phyloP scores from a whole-genome alignment of 2,329 filamentous ascomycete species.

The Scedosporium boydii region DNA sequence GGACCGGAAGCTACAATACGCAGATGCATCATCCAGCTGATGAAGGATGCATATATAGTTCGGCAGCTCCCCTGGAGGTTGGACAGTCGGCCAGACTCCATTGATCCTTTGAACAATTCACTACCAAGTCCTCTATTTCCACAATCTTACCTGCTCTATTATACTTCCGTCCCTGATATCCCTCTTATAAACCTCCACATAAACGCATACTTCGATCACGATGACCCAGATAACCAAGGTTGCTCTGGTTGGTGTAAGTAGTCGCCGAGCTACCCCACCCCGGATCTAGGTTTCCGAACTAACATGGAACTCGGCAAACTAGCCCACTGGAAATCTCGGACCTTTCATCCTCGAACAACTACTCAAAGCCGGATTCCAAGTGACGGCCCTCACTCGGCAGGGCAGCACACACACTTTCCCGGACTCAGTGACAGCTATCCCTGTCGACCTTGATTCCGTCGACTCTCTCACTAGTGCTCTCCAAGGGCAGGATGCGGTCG shows the following conservation, averaged over 20 bases:
- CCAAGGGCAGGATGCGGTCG: conserved; percentile 45
- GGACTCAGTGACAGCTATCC: conserved; percentile 23
- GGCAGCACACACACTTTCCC: conserved; percentile 26
- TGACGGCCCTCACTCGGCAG: conserved; percentile 45
- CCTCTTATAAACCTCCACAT: background rate
- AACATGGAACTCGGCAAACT: background rate
- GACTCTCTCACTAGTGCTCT: conserved; percentile 41
- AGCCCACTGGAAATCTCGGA: conserved; percentile 29
- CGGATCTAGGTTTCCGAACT: background rate
- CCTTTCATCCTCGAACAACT: conserved; percentile 26
- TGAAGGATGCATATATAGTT: background rate
- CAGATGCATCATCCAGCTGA: background rate
- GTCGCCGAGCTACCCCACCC: background rate
- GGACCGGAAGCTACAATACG: too few species aligned
- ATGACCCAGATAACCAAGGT: conserved; percentile 24
- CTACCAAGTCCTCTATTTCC: background rate
- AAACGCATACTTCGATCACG: background rate
- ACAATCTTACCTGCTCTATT: background rate
- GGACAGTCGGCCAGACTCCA: background rate
- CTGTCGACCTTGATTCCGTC: conserved; percentile 30
- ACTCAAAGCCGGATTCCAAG: conserved; percentile 30
- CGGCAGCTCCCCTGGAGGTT: background rate
- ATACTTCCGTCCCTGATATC: background rate
- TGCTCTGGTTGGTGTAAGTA: conserved; percentile 23
- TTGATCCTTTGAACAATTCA: background rate